Evolutionary conservation across 192 early-diverging fungal species (phyloP), one percentile per base, ranked within the genome.

Genomic region (Coemansia sp.): DNA sequence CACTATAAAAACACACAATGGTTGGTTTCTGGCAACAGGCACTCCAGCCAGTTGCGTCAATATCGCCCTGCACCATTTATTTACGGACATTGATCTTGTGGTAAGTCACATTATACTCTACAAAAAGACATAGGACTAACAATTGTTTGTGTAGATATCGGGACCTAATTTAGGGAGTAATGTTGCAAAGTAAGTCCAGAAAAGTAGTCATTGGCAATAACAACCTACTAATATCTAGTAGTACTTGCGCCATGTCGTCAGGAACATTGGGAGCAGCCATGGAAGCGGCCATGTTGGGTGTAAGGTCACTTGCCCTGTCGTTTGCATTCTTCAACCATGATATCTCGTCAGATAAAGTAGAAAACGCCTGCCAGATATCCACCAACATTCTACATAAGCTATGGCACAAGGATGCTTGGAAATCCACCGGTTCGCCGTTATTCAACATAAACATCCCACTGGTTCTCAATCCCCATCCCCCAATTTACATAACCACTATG

Each of bases 391-490:
- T 68, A 13, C 40, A 59, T 2, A 68, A 61, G 48, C 54, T 68
- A 11, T 68, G 65, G 65, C 11, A n/a, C 0, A 19, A 37, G 0
- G 54, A 68, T 15, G 58, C 54, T 7, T 68, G 65, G 59, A 15
- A 21, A n/a, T 21, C 28, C 6, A 46, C 39, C 48, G 9, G 44
- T 2, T 47, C 58, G 2, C 8, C 33, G 1, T 41, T 61, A 6
- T 68, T 68, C 53, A 68, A 68, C 33, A 40, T 68, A 43, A 68
- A 61, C 23, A 53, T 68, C 2, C 65, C 65, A 8, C 26, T 68
- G 5, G n/a, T 53, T 4, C 2, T 28, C 11, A 11, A 51, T 6
- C 20, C 58, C 5, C 14, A 35, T 11, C 53, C 51, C 6, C 57
- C 57, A 31, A 37, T 61, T 9, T 57, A 42, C 15, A 50, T 68